Percentiles rank a stretch among this genome's conserved stretches.
phyloP scores from a whole-genome alignment of 1,284 basidiomycete species.

The Leccinum huronense region DNA sequence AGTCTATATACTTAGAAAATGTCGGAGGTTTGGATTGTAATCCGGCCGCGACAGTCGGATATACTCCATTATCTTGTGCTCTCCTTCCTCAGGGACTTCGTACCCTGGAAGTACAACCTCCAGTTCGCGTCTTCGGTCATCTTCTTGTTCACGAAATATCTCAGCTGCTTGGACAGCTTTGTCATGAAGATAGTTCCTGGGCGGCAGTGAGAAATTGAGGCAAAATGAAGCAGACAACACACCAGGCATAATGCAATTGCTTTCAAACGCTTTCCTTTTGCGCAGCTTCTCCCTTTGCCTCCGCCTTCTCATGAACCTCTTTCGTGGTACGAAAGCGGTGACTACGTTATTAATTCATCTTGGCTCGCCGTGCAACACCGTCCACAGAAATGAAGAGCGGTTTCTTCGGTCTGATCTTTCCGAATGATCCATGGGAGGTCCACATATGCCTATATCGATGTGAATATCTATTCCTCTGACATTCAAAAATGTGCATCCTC shows the following conservation, averaged over 20 bases:
- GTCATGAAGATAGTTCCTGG: conserved; percentile 95
- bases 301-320: conserved; percentile 87
- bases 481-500: conserved; percentile 93
- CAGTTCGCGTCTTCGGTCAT: conserved; percentile 94
- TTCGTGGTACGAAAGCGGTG: conserved; percentile 94
- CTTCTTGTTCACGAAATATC: conserved; percentile 97
- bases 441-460: conserved; percentile 95
- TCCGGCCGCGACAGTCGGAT: conserved; percentile 90
- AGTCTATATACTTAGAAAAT: conserved; percentile 91
- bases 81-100: conserved; percentile 97
- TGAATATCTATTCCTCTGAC: conserved; percentile 96
- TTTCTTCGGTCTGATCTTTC: conserved; percentile 97
- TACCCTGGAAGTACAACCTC: conserved; percentile 97
- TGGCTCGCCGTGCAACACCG: conserved; percentile 96
- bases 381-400: conserved; percentile 98
- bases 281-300: conserved; percentile 89
- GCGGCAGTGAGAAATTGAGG: neutral
- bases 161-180: conserved; percentile 84
- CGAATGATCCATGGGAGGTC: conserved; percentile 79
- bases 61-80: conserved; percentile 99
- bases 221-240: conserved; percentile 28
- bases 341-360: conserved; percentile 99
- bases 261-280: conserved; percentile 94
- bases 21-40: conserved; percentile 91
- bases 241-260: conserved; percentile 99